Percentiles rank a stretch among this genome's conserved stretches.
These are phyloP conservation scores for Quercus tomentella DNA, from an alignment of 331 rosid genomes.

Conservation along the genomic window DNA sequence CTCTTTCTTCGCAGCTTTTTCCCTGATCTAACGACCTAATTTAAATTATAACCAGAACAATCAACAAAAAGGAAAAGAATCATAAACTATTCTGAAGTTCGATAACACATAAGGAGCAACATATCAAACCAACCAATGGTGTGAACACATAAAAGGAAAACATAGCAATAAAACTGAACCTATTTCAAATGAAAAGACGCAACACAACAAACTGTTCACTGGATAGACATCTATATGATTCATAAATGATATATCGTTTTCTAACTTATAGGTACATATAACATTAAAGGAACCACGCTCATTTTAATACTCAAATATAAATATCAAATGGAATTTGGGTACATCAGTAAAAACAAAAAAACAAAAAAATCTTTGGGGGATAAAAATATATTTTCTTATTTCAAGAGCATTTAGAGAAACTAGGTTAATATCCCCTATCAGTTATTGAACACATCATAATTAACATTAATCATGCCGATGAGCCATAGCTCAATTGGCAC, in stretches of 20 bases:
- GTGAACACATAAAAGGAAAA: background rate
- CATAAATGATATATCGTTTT: background rate
- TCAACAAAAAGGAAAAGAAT: background rate
- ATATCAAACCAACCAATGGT: background rate
- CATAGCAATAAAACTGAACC: background rate
- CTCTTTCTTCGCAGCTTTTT: conserved; percentile 52
- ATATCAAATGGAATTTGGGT: too few relatives aligned
- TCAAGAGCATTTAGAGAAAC: too few relatives aligned
- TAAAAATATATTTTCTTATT: too few relatives aligned
- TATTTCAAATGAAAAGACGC: background rate
- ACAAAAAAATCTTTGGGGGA: too few relatives aligned
- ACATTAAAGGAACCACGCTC: too few relatives aligned
- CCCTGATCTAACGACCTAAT: conserved; percentile 51
- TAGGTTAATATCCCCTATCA: too few relatives aligned
- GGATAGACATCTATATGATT: background rate
- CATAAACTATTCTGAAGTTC: background rate
- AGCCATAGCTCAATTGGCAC: too few relatives aligned
- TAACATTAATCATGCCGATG: too few relatives aligned
- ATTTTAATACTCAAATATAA: too few relatives aligned
- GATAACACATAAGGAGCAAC: background rate
- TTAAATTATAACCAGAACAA: conserved; percentile 14
- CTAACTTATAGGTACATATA: too few relatives aligned
- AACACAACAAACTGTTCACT: background rate
- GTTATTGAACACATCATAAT: too few relatives aligned
- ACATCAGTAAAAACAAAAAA: too few relatives aligned